These are phyloP conservation scores for Raffaelea ambrosiae DNA, from an alignment of 2,329 filamentous ascomycete species.

Conservation along the genomic window DNA sequence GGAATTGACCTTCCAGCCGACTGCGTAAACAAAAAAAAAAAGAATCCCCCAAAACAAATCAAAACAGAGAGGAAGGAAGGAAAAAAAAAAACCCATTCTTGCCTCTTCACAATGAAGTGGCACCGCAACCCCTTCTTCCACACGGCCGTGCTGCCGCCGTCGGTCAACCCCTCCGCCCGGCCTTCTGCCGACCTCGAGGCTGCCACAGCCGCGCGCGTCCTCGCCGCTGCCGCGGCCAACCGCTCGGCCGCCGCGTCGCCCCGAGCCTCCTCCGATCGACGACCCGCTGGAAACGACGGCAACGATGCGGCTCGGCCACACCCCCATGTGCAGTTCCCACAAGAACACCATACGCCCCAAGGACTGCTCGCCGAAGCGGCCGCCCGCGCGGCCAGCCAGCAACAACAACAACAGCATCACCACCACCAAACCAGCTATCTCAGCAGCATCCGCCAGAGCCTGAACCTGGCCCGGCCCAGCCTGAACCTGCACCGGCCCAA, in stretches of 20 bases:
- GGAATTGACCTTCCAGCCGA: background rate
- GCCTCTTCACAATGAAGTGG: constrained; percentile 11
- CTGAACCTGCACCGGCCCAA: background rate
- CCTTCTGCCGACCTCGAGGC: constrained; percentile 12
- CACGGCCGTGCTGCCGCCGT: constrained; percentile 14
- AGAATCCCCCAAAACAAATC: too few species aligned
- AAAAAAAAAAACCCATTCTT: background rate
- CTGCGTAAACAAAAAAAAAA: too few species aligned
- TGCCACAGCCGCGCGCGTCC: constrained; percentile 3
- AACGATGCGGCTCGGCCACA: too few species aligned
- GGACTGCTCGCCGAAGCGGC: constrained; percentile 12
- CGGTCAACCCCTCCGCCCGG: constrained; percentile 12
- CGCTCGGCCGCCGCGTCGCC: background rate
- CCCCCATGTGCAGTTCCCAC: too few species aligned
- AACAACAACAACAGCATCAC: background rate
- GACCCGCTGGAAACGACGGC: background rate
- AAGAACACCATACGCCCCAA: too few species aligned
- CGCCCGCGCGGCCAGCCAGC: constrained; percentile 3
- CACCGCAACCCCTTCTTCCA: constrained; percentile 16
- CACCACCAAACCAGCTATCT: too few species aligned
- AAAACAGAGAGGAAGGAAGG: too few species aligned
- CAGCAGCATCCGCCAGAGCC: background rate
- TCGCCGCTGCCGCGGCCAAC: constrained; percentile 1
- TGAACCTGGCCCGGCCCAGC: background rate
- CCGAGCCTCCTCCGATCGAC: background rate